phyloP scores from a whole-genome alignment of 495 filamentous ascomycete species.

The Xylaria curta region DNA sequence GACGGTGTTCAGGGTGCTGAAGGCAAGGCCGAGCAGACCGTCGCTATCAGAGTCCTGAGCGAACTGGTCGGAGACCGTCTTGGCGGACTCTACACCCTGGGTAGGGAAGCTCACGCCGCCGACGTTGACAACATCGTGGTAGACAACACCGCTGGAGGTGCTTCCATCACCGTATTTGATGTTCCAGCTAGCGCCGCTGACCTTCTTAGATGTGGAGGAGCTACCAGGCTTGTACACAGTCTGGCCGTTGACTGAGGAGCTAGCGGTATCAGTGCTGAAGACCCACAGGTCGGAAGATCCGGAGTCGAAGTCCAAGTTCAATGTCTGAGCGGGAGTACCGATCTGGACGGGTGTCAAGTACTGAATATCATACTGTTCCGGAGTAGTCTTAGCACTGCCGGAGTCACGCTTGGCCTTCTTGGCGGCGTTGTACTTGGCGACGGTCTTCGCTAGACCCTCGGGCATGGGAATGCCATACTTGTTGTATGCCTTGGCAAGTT shows the following conservation, averaged over 20 bases:
- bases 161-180: slow-evolving; percentile 76
- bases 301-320: slow-evolving; percentile 75
- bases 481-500: slow-evolving; percentile 62
- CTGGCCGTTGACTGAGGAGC: slow-evolving; percentile 60
- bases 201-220: slow-evolving; percentile 51
- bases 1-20: slow-evolving; percentile 75
- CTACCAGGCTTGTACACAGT: slow-evolving; percentile 57
- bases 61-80: slow-evolving; percentile 65
- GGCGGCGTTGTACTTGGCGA: slow-evolving; percentile 39
- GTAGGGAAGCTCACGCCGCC: slow-evolving; percentile 64
- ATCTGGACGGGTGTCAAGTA: slow-evolving; percentile 71
- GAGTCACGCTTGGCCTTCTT: slow-evolving; percentile 58
- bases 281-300: slow-evolving; percentile 73
- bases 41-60: slow-evolving; percentile 63
- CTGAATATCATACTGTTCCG: slow-evolving; percentile 62
- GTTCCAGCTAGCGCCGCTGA: slow-evolving; percentile 63
- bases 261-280: slow-evolving; percentile 40
- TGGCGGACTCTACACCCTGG: slow-evolving; percentile 75
- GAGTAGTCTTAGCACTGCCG: slow-evolving; percentile 57
- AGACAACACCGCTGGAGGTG: slow-evolving; percentile 69
- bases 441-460: slow-evolving; percentile 40
- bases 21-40: slow-evolving; percentile 76
- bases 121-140: slow-evolving; percentile 70
- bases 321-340: slow-evolving; percentile 57
- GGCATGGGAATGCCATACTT: slow-evolving; percentile 59